Evolutionary conservation across 306 rosid species (phyloP), one percentile per base, ranked within the genome.

Genomic region (Malus sylvestris): DNA sequence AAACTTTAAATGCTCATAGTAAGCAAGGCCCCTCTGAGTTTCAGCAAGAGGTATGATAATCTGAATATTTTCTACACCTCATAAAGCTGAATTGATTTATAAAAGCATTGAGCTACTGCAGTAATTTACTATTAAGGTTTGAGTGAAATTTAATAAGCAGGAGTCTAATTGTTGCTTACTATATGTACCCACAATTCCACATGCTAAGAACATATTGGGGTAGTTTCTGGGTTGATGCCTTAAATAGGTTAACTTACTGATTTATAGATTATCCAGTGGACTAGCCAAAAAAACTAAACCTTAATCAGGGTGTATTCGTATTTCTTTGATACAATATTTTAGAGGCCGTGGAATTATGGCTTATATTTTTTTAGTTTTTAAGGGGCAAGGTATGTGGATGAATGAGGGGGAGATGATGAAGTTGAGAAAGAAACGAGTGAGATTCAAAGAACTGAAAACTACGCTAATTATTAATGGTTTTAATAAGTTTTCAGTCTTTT

Each of bases 21-120:
- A 52, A 38, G 67, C 97, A 95, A 81, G 99, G 97, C 71, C 87
- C 91, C 20, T 65, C 81, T 5, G 97, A 93, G 79, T 93, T 88
- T 80, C 93, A 85, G 81, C 92, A 87, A 72, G 98, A 91, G 97
- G 98, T 93, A 85, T n/a, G 75, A 46, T 76, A 74, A 63, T 71
- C 69, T 65, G 40, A 44, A 30, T 66, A 33, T 67, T 66, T 18
- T 65, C 57, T 52, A 64, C 40, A 49, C 25, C 12, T 45, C 32
- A 5, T n/a, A 45, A 32, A 32, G 62, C 42, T 25, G 20, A 51
- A 5, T 15, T 64, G 66, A 76, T 68, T 72, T 63, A 49, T 32
- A 62, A 23, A 52, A 42, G 78, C 69, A 15, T 11, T 61, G 23
- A 60, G 10, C 62, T 66, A 35, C 25, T 25, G 40, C 11, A 53